phyloP scores from a whole-genome alignment of 2,329 filamentous ascomycete genomes.

The Microsporum canis region DNA sequence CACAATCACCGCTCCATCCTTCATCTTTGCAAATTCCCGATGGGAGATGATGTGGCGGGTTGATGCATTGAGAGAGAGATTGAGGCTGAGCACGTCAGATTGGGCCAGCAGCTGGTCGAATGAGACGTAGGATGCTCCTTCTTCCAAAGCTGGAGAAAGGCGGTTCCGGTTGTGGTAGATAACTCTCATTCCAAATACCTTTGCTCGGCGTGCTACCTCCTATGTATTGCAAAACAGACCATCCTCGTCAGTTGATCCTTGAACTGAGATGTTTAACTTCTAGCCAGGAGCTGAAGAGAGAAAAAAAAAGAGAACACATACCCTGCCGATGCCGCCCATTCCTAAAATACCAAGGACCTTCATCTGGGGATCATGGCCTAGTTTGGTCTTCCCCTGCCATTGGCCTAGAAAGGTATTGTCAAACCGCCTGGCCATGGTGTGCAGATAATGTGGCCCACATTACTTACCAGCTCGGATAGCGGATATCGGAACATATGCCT shows the following conservation, averaged over 20 bases:
- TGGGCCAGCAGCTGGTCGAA: constrained; percentile 38
- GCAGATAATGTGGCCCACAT: background rate
- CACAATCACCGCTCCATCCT: constrained; percentile 26
- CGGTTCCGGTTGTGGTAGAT: constrained; percentile 37
- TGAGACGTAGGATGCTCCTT: constrained; percentile 34
- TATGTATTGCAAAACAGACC: constrained; percentile 14
- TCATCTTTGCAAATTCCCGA: constrained; percentile 33
- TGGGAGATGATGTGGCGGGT: constrained; percentile 38
- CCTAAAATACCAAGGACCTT: constrained; percentile 38
- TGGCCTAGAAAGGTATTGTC: constrained; percentile 20
- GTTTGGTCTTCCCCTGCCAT: constrained; percentile 32
- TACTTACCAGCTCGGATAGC: constrained; percentile 31
- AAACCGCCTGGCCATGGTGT: background rate
- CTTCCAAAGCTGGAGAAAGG: constrained; percentile 32
- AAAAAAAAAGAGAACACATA: constrained; percentile 18
- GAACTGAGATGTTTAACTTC: background rate
- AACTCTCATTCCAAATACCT: constrained; percentile 38
- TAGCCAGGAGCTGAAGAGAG: background rate
- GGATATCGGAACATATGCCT: constrained; percentile 32
- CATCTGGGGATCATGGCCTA: constrained; percentile 37
- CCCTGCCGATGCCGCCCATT: constrained; percentile 39
- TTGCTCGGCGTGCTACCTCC: constrained; percentile 37
- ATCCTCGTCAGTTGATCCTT: constrained; percentile 2
- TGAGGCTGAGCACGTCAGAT: constrained; percentile 38
- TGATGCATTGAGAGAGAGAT: constrained; percentile 34